These are phyloP conservation scores for Dothistroma pini DNA, from an alignment of 2,329 filamentous ascomycete species.

Conservation along the genomic window DNA sequence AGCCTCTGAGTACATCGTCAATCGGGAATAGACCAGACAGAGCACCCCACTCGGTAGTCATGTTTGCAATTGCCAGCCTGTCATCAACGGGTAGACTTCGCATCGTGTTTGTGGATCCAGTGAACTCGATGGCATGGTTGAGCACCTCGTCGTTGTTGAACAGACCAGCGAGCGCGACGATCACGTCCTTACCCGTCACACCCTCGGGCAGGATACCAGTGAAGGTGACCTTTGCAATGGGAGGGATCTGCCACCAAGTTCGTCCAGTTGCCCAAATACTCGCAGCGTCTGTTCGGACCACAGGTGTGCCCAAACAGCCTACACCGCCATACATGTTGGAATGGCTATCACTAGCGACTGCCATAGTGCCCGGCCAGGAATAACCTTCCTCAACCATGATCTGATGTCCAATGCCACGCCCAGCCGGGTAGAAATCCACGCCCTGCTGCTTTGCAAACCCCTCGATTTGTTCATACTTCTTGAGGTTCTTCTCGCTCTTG, in stretches of 20 bases:
- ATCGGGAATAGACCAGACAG: constrained; percentile 76
- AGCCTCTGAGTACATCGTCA: constrained; percentile 65
- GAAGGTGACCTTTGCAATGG: constrained; percentile 74
- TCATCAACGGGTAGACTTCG: constrained; percentile 67
- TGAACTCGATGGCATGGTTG: constrained; percentile 88
- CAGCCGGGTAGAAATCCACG: constrained; percentile 72
- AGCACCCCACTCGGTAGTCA: constrained; percentile 80
- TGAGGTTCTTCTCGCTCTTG: constrained; percentile 69
- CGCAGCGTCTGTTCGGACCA: constrained; percentile 85
- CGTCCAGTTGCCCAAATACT: constrained; percentile 77
- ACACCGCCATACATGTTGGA: constrained; percentile 81
- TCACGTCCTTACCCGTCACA: constrained; percentile 91
- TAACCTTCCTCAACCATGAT: constrained; percentile 84
- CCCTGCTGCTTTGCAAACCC: constrained; percentile 76
- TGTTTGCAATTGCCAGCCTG: constrained; percentile 71
- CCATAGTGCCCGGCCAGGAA: constrained; percentile 80
- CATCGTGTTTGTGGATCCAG: constrained; percentile 74
- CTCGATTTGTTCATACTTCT: constrained; percentile 79
- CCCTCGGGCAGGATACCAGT: constrained; percentile 71
- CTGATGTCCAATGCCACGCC: constrained; percentile 83
- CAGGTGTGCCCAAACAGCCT: constrained; percentile 69
- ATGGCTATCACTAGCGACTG: constrained; percentile 75
- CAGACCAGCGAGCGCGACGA: constrained; percentile 79
- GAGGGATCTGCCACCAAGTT: constrained; percentile 89
- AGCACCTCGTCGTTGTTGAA: constrained; percentile 86